Percentiles rank a stretch among this genome's conserved stretches.
Evolutionary conservation across 192 early-diverging fungal genomes (phyloP).

Genomic region (Backusella psychrophila): DNA sequence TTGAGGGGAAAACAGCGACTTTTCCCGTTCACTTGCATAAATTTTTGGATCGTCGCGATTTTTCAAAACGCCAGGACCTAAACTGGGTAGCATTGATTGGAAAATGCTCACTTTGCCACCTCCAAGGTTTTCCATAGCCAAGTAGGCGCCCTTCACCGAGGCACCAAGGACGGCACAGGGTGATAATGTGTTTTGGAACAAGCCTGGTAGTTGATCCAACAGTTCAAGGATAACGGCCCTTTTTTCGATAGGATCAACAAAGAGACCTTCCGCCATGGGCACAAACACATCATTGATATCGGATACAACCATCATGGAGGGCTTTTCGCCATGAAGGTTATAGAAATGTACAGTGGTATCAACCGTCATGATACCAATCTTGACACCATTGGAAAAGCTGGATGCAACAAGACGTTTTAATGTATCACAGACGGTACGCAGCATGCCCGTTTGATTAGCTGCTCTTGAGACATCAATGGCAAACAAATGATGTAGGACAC

Average conservation of each 20-base stretch:
- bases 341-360: constrained; percentile 94
- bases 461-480: constrained; percentile 94
- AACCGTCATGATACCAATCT: constrained; percentile 87
- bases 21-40: constrained; percentile 92
- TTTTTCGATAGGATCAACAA: constrained; percentile 85
- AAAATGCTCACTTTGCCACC: constrained; percentile 93
- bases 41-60: constrained; percentile 88
- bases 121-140: constrained; percentile 59
- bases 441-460: constrained; percentile 82
- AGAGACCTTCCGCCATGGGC: constrained; percentile 86
- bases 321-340: constrained; percentile 76
- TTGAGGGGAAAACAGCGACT: constrained; percentile 80
- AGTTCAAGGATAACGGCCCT: constrained; percentile 75
- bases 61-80: constrained; percentile 86
- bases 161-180: constrained; percentile 81
- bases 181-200: constrained; percentile 79
- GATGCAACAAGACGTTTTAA: constrained; percentile 68
- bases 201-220: constrained; percentile 74
- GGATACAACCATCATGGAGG: constrained; percentile 93
- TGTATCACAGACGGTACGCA: constrained; percentile 60
- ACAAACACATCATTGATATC: constrained; percentile 94
- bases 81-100: constrained; percentile 82
- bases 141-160: constrained; percentile 69
- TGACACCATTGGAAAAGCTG: constrained; percentile 53
- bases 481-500: constrained; percentile 80